These are phyloP conservation scores for Leccinum subspadiceum DNA, from an alignment of 1,284 basidiomycete species.

Conservation along the genomic window DNA sequence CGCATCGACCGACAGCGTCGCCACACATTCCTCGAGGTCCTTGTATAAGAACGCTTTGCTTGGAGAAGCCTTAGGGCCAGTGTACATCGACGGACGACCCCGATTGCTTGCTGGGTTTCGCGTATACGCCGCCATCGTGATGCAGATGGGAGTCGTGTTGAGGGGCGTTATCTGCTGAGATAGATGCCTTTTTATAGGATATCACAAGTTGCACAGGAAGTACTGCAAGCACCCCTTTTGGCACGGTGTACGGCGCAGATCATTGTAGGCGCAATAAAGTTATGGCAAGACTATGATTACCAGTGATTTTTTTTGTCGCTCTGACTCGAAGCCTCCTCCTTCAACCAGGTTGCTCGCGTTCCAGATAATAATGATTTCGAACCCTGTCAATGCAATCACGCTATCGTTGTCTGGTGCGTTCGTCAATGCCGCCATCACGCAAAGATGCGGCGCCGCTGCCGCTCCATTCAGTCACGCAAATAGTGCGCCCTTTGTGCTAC, in stretches of 20 bases:
- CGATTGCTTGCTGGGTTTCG: conserved; percentile 3
- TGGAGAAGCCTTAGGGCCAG: background rate
- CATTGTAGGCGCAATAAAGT: conserved; percentile 1
- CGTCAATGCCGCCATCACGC: too few species aligned
- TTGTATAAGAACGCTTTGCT: conserved; percentile 20
- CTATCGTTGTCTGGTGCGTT: too few species aligned
- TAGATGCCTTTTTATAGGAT: background rate
- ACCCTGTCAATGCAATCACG: too few species aligned
- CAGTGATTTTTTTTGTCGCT: too few species aligned
- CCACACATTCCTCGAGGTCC: conserved; percentile 24
- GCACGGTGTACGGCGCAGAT: conserved; percentile 5
- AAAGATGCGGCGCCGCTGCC: too few species aligned
- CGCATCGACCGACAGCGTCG: conserved; percentile 17
- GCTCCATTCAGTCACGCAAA: too few species aligned
- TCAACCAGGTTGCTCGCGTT: too few species aligned
- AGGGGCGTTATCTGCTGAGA: background rate
- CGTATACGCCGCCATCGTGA: conserved; percentile 23
- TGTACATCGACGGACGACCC: background rate
- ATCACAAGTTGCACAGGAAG: background rate
- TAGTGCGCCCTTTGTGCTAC: too few species aligned
- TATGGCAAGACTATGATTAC: background rate
- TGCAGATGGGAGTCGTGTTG: background rate
- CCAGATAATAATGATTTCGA: too few species aligned
- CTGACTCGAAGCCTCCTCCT: too few species aligned
- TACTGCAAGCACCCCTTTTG: background rate